Evolutionary conservation across 139 green algal species (phyloP).

Genomic region (Tetraselmis chui): DNA sequence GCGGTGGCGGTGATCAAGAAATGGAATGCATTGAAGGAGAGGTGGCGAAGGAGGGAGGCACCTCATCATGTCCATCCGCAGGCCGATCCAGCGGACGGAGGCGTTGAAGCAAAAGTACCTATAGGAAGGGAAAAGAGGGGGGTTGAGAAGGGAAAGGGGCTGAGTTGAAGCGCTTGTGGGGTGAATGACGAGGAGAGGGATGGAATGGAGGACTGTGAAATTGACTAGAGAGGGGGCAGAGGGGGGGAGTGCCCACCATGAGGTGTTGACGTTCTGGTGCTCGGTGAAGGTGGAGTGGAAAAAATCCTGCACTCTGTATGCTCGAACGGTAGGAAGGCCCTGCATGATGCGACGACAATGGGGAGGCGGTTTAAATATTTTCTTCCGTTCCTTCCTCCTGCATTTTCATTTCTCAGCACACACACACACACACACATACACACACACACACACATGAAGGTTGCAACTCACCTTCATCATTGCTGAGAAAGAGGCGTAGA

Average conservation of each 20-base stretch:
- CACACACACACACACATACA: background rate
- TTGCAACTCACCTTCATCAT: constrained; percentile 52
- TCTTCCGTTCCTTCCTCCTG: no score
- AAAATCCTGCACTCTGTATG: constrained; percentile 53
- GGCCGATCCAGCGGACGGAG: constrained; percentile 43
- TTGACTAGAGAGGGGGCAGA: no score
- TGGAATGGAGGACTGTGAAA: no score
- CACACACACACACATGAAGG: background rate
- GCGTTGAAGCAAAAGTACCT: constrained; percentile 31
- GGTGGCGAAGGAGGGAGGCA: no score
- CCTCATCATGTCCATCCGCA: no score
- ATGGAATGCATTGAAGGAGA: no score
- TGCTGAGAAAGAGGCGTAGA: constrained; percentile 76
- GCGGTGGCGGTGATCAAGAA: no score
- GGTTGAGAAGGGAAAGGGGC: no score
- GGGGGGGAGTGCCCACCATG: constrained; percentile 42
- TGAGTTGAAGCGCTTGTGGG: no score
- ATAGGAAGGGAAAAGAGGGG: constrained; percentile 52
- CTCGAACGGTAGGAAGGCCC: constrained; percentile 87
- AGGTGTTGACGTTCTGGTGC: constrained; percentile 46
- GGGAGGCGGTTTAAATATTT: background rate
- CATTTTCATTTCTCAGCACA: no score
- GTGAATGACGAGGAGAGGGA: no score
- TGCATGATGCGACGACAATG: constrained; percentile 12
- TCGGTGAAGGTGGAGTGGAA: constrained; percentile 50